A percentile compares a stretch with the other conserved stretches of the same genome.
Evolutionary conservation across 116 monocot genomes (phyloP).

Genomic region (Posidonia oceanica): DNA sequence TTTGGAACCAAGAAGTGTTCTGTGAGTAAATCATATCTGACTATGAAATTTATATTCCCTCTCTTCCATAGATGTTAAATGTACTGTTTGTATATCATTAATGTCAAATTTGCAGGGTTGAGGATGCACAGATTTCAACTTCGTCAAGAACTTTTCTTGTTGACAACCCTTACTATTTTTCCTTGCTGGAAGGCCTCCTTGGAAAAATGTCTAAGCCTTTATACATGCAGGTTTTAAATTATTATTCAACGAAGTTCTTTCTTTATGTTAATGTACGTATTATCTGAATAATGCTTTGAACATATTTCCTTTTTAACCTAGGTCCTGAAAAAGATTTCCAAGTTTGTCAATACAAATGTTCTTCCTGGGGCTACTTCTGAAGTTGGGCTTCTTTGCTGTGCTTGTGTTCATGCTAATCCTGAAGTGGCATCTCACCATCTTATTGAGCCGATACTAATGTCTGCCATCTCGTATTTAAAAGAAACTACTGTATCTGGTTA

Average conservation of each 20-base stretch:
- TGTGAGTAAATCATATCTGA: slow-evolving; percentile 34
- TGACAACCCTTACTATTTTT: slow-evolving; percentile 74
- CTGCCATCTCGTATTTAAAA: slow-evolving; percentile 53
- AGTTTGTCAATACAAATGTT: slow-evolving; percentile 81
- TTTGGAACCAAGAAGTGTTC: slow-evolving; percentile 68
- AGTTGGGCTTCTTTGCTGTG: slow-evolving; percentile 93
- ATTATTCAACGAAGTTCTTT: not conserved
- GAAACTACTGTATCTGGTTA: slow-evolving; percentile 58
- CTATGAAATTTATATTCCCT: not conserved
- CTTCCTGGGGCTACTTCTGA: slow-evolving; percentile 94
- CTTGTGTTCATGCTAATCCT: slow-evolving; percentile 81
- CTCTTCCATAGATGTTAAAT: not conserved
- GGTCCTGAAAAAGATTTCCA: slow-evolving; percentile 80
- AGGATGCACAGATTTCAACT: slow-evolving; percentile 46
- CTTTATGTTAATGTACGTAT: not conserved
- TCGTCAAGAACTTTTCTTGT: slow-evolving; percentile 90
- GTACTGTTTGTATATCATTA: not conserved
- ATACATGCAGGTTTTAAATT: slow-evolving; percentile 15
- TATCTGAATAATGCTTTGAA: not conserved
- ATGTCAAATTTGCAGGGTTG: slow-evolving; percentile 41
- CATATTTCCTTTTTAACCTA: slow-evolving; percentile 14
- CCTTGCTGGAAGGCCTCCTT: slow-evolving; percentile 82
- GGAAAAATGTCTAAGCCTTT: slow-evolving; percentile 78
- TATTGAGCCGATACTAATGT: slow-evolving; percentile 63
- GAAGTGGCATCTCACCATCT: slow-evolving; percentile 55